Percentiles rank a stretch among this genome's conserved stretches.
These are phyloP conservation scores for Rosa rugosa DNA, from an alignment of 306 rosid species.

Conservation along the genomic window DNA sequence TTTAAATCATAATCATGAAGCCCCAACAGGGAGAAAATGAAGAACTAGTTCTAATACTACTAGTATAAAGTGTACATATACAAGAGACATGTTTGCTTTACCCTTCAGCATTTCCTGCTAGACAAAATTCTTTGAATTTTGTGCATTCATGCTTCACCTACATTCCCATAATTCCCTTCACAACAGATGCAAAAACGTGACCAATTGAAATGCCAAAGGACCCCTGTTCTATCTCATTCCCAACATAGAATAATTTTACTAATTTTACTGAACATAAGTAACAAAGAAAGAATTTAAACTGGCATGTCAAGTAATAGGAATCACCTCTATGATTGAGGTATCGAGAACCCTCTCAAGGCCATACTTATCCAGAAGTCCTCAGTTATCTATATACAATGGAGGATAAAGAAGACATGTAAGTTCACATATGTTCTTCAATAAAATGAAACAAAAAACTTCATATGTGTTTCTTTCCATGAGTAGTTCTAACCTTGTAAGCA, in stretches of 20 bases:
- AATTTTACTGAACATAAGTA: slow-evolving; percentile 10
- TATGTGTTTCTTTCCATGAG: slow-evolving; percentile 1
- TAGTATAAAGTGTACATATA: background rate
- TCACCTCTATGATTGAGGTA: slow-evolving; percentile 97
- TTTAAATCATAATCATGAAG: background rate
- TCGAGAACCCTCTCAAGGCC: slow-evolving; percentile 98
- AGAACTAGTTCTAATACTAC: background rate
- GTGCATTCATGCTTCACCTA: too few relatives aligned
- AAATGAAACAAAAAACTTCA: background rate
- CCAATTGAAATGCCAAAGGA: too few relatives aligned
- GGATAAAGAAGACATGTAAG: background rate
- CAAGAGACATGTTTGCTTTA: slow-evolving; percentile 11
- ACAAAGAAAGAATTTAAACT: slow-evolving; percentile 6
- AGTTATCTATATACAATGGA: slow-evolving; percentile 49
- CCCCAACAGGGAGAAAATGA: background rate
- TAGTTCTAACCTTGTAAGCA: slow-evolving; percentile 83
- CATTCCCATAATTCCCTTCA: too few relatives aligned
- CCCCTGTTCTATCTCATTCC: background rate
- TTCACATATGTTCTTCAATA: background rate
- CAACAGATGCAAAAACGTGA: too few relatives aligned
- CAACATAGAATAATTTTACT: background rate
- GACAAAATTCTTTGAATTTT: slow-evolving; percentile 51
- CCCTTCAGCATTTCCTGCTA: slow-evolving; percentile 66
- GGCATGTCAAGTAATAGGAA: slow-evolving; percentile 27
- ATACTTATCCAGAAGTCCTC: slow-evolving; percentile 90